Conservation (phyloP, 345 rosid genomes). For the Bretschneidera sinensis region DNA sequence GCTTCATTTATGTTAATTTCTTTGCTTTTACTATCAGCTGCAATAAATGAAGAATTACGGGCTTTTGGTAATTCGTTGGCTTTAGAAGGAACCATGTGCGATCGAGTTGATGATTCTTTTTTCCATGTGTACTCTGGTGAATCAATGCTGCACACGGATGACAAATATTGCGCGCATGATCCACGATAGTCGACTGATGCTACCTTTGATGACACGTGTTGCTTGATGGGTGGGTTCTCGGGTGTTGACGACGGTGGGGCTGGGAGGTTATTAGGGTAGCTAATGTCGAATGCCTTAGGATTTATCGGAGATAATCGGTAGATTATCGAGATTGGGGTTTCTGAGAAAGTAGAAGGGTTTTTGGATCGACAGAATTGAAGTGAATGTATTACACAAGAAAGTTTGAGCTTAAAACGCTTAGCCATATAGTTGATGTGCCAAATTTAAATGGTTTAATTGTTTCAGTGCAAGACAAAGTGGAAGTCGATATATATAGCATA, state of each 20-base stretch:
- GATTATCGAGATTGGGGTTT: conserved; percentile 16
- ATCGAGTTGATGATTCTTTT: no score
- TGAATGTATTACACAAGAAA: conserved; percentile 30
- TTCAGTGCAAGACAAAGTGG: no score
- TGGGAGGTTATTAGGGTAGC: conserved; percentile 24
- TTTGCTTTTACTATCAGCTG: conserved; percentile 28
- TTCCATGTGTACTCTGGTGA: not conserved
- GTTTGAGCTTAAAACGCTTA: conserved; percentile 37
- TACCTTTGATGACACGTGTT: not conserved
- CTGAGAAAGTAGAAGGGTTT: conserved; percentile 9
- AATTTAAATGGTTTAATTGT: no score
- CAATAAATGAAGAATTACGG: conserved; percentile 17
- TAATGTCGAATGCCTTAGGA: conserved; percentile 19
- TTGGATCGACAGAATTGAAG: conserved; percentile 44
- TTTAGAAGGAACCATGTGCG: conserved; percentile 24
- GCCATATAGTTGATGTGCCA: conserved; percentile 9
- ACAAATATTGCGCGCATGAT: no score
- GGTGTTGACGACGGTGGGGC: conserved; percentile 43
- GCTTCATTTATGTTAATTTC: conserved; percentile 26
- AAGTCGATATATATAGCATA: no score
- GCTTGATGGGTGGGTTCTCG: conserved; percentile 4
- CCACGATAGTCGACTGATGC: no score
- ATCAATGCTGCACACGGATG: conserved; percentile 13
- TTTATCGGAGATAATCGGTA: conserved; percentile 20
- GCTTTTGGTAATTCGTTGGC: no score